Base-by-base conservation (phyloP, 2,329 filamentous ascomycete genomes). In the Hypoxylon sp. region DNA sequence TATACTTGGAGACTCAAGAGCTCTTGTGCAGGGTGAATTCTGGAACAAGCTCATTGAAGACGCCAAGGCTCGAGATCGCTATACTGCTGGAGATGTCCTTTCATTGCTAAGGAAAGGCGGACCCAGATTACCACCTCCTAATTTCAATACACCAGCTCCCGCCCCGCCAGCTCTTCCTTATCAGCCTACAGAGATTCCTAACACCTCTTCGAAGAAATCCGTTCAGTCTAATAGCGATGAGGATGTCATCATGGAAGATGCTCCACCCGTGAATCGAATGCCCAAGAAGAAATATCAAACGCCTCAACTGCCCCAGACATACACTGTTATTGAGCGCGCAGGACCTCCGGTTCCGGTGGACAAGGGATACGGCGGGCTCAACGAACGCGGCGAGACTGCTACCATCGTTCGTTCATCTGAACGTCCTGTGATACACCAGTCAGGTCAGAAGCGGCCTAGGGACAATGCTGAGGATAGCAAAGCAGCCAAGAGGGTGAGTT, bases 1-100 rank as follows among this genome's bases (percentile, higher is more conserved):
- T 93, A 95, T 99, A 63, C 86, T 99, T 25, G 96, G 96, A 72
- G 97, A 98, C 79, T 96, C 96, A 0, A 87, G 91, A 63, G 93
- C 94, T 34, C 85, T 99, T 57, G 84, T 91, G 23, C 92, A 97
- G 76, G 96, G 96, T 66, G 89, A 96, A 76, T 98, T 93, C 80
- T 99, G 97, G 96, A 89, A 87, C 68, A 91, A 90, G 70, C 85
- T 99, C 46, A 93, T 99, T 58, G 87, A 91, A 34, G 92, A 99
- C 80, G 92, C 96, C 5, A 89, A 89, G 74, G 79, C 81, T 19
- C 88, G 96, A 75, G 87, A 92, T 68, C 83, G 90, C 9, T 97
- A 96, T 78, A 97, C 93, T 0, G 85, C 88, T 45, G 94, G 87
- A 5, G 82, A 89, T 63, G 80, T 89, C 51, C 59, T 88, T 56